Conservation (phyloP, 208 protist genomes). For the Leishmania braziliensis region DNA sequence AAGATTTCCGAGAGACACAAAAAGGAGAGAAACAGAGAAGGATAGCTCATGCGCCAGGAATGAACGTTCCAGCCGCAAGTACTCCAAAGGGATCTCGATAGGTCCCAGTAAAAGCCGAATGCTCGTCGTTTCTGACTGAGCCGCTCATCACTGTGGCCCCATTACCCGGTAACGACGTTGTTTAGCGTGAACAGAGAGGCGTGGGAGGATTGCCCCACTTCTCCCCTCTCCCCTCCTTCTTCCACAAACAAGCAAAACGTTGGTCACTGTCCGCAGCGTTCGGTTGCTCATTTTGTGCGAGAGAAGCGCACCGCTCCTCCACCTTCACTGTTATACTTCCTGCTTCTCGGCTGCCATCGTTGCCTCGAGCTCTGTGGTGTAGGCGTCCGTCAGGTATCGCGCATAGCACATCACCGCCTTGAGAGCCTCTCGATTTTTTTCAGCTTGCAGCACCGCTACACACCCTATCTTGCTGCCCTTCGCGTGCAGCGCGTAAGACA, state of each 20-base stretch:
- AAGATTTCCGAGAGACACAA: not conserved
- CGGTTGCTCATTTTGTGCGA: not conserved
- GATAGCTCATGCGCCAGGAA: not conserved
- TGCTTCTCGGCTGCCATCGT: not conserved
- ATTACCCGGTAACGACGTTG: not conserved
- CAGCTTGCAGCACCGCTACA: slow-evolving; percentile 52
- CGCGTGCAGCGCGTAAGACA: slow-evolving; percentile 73
- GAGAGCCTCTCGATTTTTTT: slow-evolving; percentile 33
- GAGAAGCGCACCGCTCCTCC: not conserved
- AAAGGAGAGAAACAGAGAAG: not conserved
- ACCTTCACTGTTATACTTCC: not conserved
- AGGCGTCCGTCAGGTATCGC: slow-evolving; percentile 10
- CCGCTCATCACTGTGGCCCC: not conserved
- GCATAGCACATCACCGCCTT: slow-evolving; percentile 43
- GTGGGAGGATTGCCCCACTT: not conserved
- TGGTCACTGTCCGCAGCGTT: not conserved
- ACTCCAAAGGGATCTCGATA: not conserved
- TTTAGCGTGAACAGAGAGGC: not conserved
- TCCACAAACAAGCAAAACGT: not conserved
- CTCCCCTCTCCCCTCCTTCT: not conserved
- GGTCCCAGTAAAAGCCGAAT: not conserved
- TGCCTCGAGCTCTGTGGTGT: not conserved
- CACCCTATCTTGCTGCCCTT: slow-evolving; percentile 54
- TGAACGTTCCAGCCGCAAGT: not conserved
- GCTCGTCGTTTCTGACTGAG: not conserved